Percentiles rank a stretch among this genome's conserved stretches.
phyloP scores from a whole-genome alignment of 202 grass and related monocot genomes.

The Cymbopogon flexuosus region DNA sequence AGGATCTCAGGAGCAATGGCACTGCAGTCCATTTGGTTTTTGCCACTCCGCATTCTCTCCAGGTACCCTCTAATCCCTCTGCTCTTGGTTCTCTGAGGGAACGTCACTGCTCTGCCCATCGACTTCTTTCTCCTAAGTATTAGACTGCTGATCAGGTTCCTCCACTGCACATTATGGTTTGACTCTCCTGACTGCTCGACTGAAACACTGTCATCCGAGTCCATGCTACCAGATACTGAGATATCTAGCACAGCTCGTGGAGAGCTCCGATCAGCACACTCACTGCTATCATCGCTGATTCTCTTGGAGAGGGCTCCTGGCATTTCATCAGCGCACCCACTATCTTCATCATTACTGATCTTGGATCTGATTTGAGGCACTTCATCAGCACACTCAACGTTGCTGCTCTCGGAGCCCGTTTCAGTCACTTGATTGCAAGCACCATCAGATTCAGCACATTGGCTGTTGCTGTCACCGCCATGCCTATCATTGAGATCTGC shows the following conservation, averaged over 20 bases:
- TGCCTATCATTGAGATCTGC: slow-evolving; percentile 10
- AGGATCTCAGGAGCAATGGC: slow-evolving; percentile 55
- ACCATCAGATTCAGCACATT: slow-evolving; percentile 32
- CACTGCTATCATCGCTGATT: slow-evolving; percentile 10
- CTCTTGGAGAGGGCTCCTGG: slow-evolving; percentile 2
- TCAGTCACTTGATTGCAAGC: slow-evolving; percentile 15
- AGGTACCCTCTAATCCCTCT: slow-evolving; percentile 50
- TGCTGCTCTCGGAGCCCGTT: slow-evolving; percentile 16
- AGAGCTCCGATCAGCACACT: slow-evolving; percentile 46
- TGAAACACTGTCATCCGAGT: slow-evolving; percentile 47
- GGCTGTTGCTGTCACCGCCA: slow-evolving; percentile 21
- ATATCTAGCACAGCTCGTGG: slow-evolving; percentile 62
- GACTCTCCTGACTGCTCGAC: slow-evolving; percentile 41
- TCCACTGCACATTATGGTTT: slow-evolving; percentile 63
- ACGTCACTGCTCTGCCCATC: slow-evolving; percentile 60
- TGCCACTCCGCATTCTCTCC: slow-evolving; percentile 53
- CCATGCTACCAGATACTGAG: slow-evolving; percentile 38
- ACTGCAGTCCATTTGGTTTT: slow-evolving; percentile 45
- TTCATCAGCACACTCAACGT: slow-evolving; percentile 3
- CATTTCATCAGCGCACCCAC: slow-evolving; percentile 19
- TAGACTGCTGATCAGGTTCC: slow-evolving; percentile 58
- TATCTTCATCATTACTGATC: neutral
- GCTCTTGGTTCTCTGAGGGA: slow-evolving; percentile 48
- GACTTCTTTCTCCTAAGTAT: slow-evolving; percentile 73
- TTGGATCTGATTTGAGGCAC: slow-evolving; percentile 15